Evolutionary conservation across 2,329 filamentous ascomycete species (phyloP), one percentile per base, ranked within the genome.

Genomic region (Coniella lustricola): DNA sequence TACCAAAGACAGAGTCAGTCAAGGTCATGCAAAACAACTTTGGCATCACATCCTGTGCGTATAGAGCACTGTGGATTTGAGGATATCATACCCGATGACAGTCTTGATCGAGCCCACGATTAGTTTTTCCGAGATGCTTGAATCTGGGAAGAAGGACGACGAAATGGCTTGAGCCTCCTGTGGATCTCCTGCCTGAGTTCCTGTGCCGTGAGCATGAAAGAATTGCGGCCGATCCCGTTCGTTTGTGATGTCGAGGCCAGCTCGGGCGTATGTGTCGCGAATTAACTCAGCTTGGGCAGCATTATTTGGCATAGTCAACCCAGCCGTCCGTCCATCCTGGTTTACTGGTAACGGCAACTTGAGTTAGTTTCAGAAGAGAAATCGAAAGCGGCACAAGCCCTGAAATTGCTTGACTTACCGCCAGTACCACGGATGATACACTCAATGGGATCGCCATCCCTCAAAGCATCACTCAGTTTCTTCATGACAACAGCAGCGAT

Each of bases 401-500:
- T 5, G 5, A 29, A 10, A 29, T 29, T 29, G 25, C 25, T 29
- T 29, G 25, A n/a, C 25, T 29, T 29, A 29, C 25, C 50, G 7
- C 61, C 67, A 0, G 66, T 69, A 9, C 65, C 68, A 0, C 70
- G 65, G 40, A 77, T 68, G n/a, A 75, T 52, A 16, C 60, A 65
- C 8, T 64, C 57, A 37, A 74, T 69, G 0, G 48, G 25, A 25
- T 68, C 32, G 16, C 46, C 37, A 9, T 49, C 49, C 14, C 37
- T 32, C n/a, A 51, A 35, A 4, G 44, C 44, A 8, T 44, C 34
- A n/a, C 21, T 22, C 12, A 48, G 38, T 13, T 31, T 22, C 31
- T 48, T 42, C 3, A 79, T 53, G 1, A 77, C 49, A 0, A 79
- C 32, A 3, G 67, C 62, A 0, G 64, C 70, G 9, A 71, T 55